These are phyloP conservation scores for Tetradesmus obliquus DNA, from an alignment of 139 green algal genomes.

Conservation along the genomic window DNA sequence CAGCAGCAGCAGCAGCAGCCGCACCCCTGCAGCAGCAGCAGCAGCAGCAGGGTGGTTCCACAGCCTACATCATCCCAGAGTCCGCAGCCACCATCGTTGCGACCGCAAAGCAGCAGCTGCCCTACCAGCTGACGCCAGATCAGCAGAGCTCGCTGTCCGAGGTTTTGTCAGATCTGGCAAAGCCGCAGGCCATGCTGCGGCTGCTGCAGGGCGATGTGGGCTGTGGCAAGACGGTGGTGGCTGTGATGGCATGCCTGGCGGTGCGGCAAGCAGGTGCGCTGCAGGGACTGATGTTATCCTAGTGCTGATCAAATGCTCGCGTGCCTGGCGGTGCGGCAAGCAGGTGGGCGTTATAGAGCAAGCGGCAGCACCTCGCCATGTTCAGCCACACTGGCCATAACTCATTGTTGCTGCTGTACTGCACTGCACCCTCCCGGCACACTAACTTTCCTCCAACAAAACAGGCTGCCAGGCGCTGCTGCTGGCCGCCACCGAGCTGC, in stretches of 20 bases:
- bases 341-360: no score
- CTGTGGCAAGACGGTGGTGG: slow-evolving; percentile 95
- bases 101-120: slow-evolving; percentile 43
- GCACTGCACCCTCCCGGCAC: no score
- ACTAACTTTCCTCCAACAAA: no score
- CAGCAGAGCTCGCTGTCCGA: slow-evolving; percentile 62
- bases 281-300: neutral
- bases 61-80: slow-evolving; percentile 18
- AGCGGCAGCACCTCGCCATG: no score
- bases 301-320: slow-evolving; percentile 16
- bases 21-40: neutral
- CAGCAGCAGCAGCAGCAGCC: neutral
- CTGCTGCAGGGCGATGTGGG: slow-evolving; percentile 98
- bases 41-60: neutral
- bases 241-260: slow-evolving; percentile 84
- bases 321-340: no score
- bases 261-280: slow-evolving; percentile 53
- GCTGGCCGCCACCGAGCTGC: slow-evolving; percentile 93
- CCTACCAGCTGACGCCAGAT: slow-evolving; percentile 64
- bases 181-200: slow-evolving; percentile 77
- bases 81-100: neutral
- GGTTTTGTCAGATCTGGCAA: slow-evolving; percentile 69
- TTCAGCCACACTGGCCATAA: no score
- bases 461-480: slow-evolving; percentile 79
- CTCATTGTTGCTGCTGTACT: no score